Base-by-base conservation (phyloP, 352 stramenopile species). In the Phytopythium mirpurense region DNA sequence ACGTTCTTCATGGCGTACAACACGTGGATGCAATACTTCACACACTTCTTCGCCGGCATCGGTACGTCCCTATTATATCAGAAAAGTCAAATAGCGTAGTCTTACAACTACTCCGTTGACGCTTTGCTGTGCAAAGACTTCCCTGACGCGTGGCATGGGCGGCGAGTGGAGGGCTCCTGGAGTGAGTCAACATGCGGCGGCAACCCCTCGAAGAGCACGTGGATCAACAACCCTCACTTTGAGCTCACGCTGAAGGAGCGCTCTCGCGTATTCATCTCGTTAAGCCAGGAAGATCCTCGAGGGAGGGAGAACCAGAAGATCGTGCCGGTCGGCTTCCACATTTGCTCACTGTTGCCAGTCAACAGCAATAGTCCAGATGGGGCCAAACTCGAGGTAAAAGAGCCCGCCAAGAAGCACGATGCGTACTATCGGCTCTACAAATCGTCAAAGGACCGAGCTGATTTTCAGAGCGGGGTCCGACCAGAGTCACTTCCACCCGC, bases 1-100 rank as follows among this genome's bases (percentile, higher is more conserved):
- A 96, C 87, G 2, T 97, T 97, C 53, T 97, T 96, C 70, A 97
- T 97, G 85, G 72, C 74, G 15, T 97, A 70, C 54, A 76, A 90
- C 24, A 88, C 86, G 2, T 97, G 86, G 86, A 85, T 82, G 62
- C 61, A 82, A 49, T 83, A 90, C 48, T 97, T 95, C 57, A 97
- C 86, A 0, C 83, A 95, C 38, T 91, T 97, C 40, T 97, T 97
- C 47, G 78, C 90, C 21, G 88, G 84, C 19, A 90, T 96, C 16
- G 86, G 83, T 93, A 65, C 16, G 70, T 43, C 23, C 6, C 23
- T 5, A 16, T 36, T 10, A 3, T 16, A 15, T 11, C 5, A 29
- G 14, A 21, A 2, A 1, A 3, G 18, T 4, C 0, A 35, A 3
- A 32, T 7, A 23, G 27, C 53, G n/a, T 15, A n/a, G 0, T 26